phyloP scores from a whole-genome alignment of 345 rosid genomes.

The Pistacia vera region DNA sequence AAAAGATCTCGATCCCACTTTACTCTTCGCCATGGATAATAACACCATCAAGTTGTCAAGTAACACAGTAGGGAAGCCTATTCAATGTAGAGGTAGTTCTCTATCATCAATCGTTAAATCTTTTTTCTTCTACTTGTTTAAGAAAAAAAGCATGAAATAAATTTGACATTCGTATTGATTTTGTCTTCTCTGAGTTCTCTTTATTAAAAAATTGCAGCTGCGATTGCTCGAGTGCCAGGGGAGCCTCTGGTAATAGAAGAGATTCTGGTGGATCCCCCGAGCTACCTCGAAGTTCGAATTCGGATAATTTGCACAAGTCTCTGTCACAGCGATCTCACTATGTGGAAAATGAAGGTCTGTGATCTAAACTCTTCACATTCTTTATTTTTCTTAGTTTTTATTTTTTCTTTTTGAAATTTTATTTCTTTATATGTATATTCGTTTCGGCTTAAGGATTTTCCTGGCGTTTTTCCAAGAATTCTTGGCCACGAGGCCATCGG shows the following conservation, averaged over 20 bases:
- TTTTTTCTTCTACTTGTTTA: too few species aligned
- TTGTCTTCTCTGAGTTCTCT: background rate
- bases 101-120: too few species aligned
- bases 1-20: background rate
- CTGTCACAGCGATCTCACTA: constrained; percentile 73
- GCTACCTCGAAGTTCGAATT: constrained; percentile 70
- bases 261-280: constrained; percentile 71
- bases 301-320: constrained; percentile 75
- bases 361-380: background rate
- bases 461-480: constrained; percentile 72
- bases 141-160: too few species aligned
- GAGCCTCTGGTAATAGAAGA: constrained; percentile 83
- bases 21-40: constrained; percentile 29
- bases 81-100: constrained; percentile 61
- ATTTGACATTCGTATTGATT: background rate
- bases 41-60: constrained; percentile 13
- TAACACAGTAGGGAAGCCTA: constrained; percentile 45
- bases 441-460: constrained; percentile 50
- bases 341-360: constrained; percentile 71
- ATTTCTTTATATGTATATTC: background rate
- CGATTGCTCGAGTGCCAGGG: constrained; percentile 65
- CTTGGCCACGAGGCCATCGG: constrained; percentile 94
- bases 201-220: constrained; percentile 44
- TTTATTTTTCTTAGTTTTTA: background rate
- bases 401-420: background rate